Percentiles rank a stretch among this genome's conserved stretches.
Conservation (phyloP, 805 yeast genomes). For the Metschnikowia noctiluminum region DNA sequence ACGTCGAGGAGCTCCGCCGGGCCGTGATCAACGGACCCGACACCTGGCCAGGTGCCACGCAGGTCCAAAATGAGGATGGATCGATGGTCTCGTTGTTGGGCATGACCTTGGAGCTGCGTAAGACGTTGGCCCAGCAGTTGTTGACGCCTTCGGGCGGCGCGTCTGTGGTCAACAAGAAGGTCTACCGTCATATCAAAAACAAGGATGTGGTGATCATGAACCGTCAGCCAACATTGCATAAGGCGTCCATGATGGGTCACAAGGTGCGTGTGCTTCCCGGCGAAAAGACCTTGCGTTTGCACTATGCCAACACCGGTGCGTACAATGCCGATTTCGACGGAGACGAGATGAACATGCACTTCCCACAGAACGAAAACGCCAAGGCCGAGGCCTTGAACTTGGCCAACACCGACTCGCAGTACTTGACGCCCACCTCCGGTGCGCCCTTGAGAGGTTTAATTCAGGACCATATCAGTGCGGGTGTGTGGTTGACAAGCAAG, state of each 20-base stretch:
- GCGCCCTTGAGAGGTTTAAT: conserved; percentile 97
- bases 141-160: conserved; percentile 75
- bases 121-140: conserved; percentile 90
- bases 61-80: conserved; percentile 95
- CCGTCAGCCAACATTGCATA: conserved; percentile 98
- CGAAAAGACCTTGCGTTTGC: conserved; percentile 93
- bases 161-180: conserved; percentile 83
- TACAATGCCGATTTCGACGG: conserved; percentile 99
- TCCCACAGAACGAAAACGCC: conserved; percentile 97
- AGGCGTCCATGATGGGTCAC: conserved; percentile 99
- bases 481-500: conserved; percentile 95
- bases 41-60: conserved; percentile 98
- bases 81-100: conserved; percentile 74
- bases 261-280: conserved; percentile 95
- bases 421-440: conserved; percentile 97
- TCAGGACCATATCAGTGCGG: conserved; percentile 98
- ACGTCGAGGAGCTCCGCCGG: conserved; percentile 84
- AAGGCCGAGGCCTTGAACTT: conserved; percentile 92
- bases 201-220: conserved; percentile 96
- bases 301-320: conserved; percentile 98
- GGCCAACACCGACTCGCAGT: conserved; percentile 97
- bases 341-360: conserved; percentile 99
- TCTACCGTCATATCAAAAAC: conserved; percentile 88
- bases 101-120: conserved; percentile 90
- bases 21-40: conserved; percentile 98